Percentiles rank a stretch among this genome's conserved stretches.
These are phyloP conservation scores for Ophioceras dolichostomum DNA, from an alignment of 2,329 filamentous ascomycete genomes.

Conservation along the genomic window DNA sequence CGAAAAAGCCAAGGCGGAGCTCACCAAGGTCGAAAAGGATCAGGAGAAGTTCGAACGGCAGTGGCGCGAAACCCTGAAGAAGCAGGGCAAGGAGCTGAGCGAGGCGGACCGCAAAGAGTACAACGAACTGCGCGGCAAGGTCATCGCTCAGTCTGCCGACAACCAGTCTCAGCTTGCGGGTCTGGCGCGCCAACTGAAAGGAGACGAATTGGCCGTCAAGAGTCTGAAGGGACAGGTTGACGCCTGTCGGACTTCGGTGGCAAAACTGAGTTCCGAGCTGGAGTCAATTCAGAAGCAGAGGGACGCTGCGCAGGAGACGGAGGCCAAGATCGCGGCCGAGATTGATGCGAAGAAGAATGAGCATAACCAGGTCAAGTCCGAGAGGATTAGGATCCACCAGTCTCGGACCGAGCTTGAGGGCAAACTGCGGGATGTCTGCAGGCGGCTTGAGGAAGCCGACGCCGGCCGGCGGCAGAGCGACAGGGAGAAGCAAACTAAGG, in stretches of 20 bases:
- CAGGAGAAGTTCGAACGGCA: constrained; percentile 80
- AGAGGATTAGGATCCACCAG: constrained; percentile 69
- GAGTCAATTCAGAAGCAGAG: constrained; percentile 57
- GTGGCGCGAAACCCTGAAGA: constrained; percentile 72
- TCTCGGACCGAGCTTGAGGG: constrained; percentile 83
- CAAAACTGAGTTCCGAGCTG: constrained; percentile 63
- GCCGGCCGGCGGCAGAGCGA: constrained; percentile 77
- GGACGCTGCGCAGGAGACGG: constrained; percentile 44
- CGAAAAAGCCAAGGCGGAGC: constrained; percentile 65
- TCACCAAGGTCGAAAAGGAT: constrained; percentile 78
- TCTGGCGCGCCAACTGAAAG: constrained; percentile 78
- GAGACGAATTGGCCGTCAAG: constrained; percentile 81
- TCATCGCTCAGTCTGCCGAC: constrained; percentile 67
- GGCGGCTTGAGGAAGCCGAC: constrained; percentile 73
- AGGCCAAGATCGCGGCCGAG: constrained; percentile 61
- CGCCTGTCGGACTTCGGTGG: constrained; percentile 57
- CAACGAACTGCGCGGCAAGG: constrained; percentile 70
- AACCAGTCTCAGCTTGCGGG: constrained; percentile 78
- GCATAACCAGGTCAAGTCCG: constrained; percentile 73
- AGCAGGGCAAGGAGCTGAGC: constrained; percentile 76
- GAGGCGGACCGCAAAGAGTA: constrained; percentile 85
- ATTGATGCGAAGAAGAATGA: constrained; percentile 84
- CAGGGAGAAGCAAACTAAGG: constrained; percentile 66
- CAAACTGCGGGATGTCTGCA: constrained; percentile 70
- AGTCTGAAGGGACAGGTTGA: constrained; percentile 85